Base-by-base conservation (phyloP, 2,329 filamentous ascomycete species). In the Xylogone sp. region DNA sequence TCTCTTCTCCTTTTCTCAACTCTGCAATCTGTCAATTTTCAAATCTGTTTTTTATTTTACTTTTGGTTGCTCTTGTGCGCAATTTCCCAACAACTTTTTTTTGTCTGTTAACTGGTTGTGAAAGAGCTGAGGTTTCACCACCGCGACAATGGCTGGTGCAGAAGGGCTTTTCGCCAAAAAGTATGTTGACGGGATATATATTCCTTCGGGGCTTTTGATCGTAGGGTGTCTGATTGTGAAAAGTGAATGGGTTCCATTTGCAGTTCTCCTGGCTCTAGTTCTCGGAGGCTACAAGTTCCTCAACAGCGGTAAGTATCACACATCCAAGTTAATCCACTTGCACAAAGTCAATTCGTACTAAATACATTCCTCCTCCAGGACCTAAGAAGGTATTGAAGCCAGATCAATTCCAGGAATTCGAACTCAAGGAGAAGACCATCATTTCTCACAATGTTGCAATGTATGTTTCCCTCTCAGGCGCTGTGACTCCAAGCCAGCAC, bases 371-470 rank as follows among this genome's bases (percentile, higher is more conserved):
- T 31, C 31, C 21, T 16, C 22, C 69, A 91, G 90, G 84, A 68
- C 78, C 84, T 56, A 84, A 86, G 70, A 91, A 89, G 72, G 86
- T 94, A 58, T 82, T 99, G 62, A 93, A 93, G 75, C 90, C 92
- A 27, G 84, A 86, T 61, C 79, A 80, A 47, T 97, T 96, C 81
- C 91, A 97, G 70, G 83, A 96, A 53, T 97, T 97, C 68, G 86
- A 90, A 69, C 86, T 99, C 62, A 86, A 88, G 71, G 90, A 97
- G 73, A 97, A 97, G 83, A 97, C 87, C 13, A 81, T 95, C 59
- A 86, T 97, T 65, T 96, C 93, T 27, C 94, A 97, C 83, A 99
- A 99, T 78, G 93, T 96, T 54, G 92, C 93, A 71, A 96, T 99
- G 88, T 91, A 74, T 66, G 72, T 55, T 27, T 43, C 43, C 34